Conservation (phyloP, 75 land plant species). For the Selaginella tamariscina region DNA sequence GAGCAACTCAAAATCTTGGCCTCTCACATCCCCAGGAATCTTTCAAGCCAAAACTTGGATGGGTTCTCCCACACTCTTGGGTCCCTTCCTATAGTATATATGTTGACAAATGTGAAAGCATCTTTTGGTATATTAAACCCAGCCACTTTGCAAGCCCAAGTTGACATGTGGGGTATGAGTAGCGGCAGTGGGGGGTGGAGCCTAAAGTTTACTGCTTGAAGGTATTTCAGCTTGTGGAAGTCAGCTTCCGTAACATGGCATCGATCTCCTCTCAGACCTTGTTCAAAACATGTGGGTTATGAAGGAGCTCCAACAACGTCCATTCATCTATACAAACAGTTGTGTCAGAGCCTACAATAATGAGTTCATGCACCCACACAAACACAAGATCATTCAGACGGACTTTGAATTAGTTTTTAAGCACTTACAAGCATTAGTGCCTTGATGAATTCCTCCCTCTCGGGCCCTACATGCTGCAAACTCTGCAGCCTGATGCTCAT, state of each 20-base stretch:
- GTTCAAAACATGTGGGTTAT: conserved; percentile 19
- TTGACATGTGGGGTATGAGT: conserved; percentile 21
- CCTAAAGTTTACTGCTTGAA: conserved; percentile 19
- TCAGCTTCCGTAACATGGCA: conserved; percentile 24
- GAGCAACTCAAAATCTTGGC: too few species aligned
- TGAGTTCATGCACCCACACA: too few species aligned
- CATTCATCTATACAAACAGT: too few species aligned
- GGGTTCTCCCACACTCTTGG: conserved; percentile 29
- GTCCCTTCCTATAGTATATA: conserved; percentile 31
- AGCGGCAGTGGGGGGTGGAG: conserved; percentile 31
- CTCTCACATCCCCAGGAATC: conserved; percentile 28
- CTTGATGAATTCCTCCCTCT: too few species aligned
- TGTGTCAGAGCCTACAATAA: too few species aligned
- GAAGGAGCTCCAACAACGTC: conserved; percentile 28
- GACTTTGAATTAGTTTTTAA: too few species aligned
- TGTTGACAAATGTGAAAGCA: conserved; percentile 27
- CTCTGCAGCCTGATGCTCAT: too few species aligned
- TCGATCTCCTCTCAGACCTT: conserved; percentile 29
- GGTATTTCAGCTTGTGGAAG: conserved; percentile 23
- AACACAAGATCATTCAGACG: too few species aligned
- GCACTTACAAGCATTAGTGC: too few species aligned
- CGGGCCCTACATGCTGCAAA: too few species aligned
- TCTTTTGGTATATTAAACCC: conserved; percentile 26
- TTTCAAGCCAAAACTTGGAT: conserved; percentile 30
- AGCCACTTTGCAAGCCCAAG: conserved; percentile 15